These are phyloP conservation scores for Bipolaris gigantea DNA, from an alignment of 2,329 filamentous ascomycete species.

Conservation along the genomic window DNA sequence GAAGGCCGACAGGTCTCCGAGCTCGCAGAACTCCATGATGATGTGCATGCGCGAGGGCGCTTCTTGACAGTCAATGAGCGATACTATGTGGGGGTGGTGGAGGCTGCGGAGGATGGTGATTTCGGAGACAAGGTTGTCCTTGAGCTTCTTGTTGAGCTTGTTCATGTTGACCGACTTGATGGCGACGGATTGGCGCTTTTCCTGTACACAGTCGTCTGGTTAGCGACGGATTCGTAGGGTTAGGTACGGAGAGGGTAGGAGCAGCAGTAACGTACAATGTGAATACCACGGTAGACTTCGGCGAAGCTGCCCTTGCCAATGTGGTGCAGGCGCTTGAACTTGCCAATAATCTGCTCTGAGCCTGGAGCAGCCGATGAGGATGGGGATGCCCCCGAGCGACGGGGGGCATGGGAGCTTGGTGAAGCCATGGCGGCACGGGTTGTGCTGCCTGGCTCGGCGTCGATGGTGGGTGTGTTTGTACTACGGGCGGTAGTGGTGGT, in stretches of 20 bases:
- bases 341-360: constrained; percentile 59
- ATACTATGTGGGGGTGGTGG: constrained; percentile 94
- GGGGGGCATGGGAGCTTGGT: constrained; percentile 36
- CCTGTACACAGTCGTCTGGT: constrained; percentile 53
- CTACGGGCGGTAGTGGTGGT: background rate
- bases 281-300: constrained; percentile 84
- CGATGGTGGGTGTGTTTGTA: constrained; percentile 7
- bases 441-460: constrained; percentile 29
- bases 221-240: background rate
- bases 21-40: constrained; percentile 97
- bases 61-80: constrained; percentile 92
- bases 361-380: constrained; percentile 27
- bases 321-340: constrained; percentile 81
- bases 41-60: constrained; percentile 87
- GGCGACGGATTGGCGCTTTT: constrained; percentile 79
- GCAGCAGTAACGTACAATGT: constrained; percentile 63
- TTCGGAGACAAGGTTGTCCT: constrained; percentile 92
- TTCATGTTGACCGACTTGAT: constrained; percentile 94
- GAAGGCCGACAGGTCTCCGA: constrained; percentile 91
- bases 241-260: background rate
- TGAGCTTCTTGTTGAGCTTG: constrained; percentile 92
- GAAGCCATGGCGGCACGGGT: constrained; percentile 44
- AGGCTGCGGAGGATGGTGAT: constrained; percentile 93
- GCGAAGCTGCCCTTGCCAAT: constrained; percentile 98
- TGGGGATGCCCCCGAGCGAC: constrained; percentile 44